Evolutionary conservation across 257 asterid species (phyloP).

Genomic region (Scutellaria minor): DNA sequence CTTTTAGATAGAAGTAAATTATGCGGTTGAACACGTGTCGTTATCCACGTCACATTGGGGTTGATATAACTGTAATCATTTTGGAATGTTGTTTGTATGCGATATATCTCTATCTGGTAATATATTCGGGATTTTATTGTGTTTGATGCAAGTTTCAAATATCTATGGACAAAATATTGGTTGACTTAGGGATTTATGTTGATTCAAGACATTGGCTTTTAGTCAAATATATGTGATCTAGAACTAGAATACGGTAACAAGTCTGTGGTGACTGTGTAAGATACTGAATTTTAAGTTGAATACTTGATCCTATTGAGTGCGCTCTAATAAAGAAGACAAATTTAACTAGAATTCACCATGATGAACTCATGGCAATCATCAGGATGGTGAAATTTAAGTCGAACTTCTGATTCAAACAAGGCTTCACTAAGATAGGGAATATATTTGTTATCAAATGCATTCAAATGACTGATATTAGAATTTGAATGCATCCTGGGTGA

Average conservation of each 20-base stretch:
- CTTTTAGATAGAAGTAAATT: background rate
- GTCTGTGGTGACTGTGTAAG: constrained; percentile 19
- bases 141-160: background rate
- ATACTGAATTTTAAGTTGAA: constrained; percentile 11
- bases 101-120: background rate
- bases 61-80: constrained; percentile 16
- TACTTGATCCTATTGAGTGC: constrained; percentile 6
- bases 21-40: constrained; percentile 21
- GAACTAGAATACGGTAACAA: constrained; percentile 26
- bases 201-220: background rate
- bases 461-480: constrained; percentile 5
- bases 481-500: constrained; percentile 20
- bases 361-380: background rate
- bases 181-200: background rate
- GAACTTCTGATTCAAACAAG: background rate
- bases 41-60: constrained; percentile 4
- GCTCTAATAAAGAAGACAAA: constrained; percentile 4
- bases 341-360: background rate
- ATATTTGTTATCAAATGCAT: constrained; percentile 4
- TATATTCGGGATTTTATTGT: background rate
- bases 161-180: background rate
- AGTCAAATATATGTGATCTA: constrained; percentile 1
- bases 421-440: constrained; percentile 19
- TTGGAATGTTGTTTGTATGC: constrained; percentile 21
- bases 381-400: background rate